Conservation (phyloP, 768 basidiomycete genomes). For the Boletus insuetus region DNA sequence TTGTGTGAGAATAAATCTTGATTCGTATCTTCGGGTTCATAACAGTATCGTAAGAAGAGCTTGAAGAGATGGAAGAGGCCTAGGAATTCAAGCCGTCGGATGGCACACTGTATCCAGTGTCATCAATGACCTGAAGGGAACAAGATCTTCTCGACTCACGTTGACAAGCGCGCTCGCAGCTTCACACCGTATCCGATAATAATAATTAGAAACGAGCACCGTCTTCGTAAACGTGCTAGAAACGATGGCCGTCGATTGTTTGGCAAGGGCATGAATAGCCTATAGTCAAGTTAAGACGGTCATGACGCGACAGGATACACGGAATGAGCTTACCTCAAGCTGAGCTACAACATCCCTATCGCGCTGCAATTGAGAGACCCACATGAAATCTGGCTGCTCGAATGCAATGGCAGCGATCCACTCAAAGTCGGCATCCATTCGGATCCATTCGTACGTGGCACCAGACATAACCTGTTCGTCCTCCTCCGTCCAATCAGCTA, state of each 20-base stretch:
- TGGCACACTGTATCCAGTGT: constrained; percentile 63
- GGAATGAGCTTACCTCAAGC: constrained; percentile 69
- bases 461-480: constrained; percentile 92
- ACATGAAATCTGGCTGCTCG: constrained; percentile 97
- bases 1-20: constrained; percentile 84
- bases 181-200: constrained; percentile 93
- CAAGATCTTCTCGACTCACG: constrained; percentile 43
- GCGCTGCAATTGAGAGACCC: constrained; percentile 92
- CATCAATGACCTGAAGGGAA: constrained; percentile 8
- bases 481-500: constrained; percentile 97
- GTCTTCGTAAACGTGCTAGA: constrained; percentile 92
- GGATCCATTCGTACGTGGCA: constrained; percentile 98
- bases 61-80: constrained; percentile 97
- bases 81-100: constrained; percentile 76
- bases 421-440: constrained; percentile 98
- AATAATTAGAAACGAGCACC: constrained; percentile 92
- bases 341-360: constrained; percentile 98
- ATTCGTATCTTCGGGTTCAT: constrained; percentile 77
- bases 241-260: constrained; percentile 78
- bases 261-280: constrained; percentile 88
- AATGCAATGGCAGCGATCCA: constrained; percentile 95
- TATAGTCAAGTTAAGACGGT: constrained; percentile 33
- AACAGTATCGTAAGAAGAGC: constrained; percentile 86
- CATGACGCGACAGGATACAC: not conserved
- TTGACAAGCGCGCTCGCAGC: constrained; percentile 82